Evolutionary conservation across 306 rosid species (phyloP).

Genomic region (Sphenostylis stenocarpa): DNA sequence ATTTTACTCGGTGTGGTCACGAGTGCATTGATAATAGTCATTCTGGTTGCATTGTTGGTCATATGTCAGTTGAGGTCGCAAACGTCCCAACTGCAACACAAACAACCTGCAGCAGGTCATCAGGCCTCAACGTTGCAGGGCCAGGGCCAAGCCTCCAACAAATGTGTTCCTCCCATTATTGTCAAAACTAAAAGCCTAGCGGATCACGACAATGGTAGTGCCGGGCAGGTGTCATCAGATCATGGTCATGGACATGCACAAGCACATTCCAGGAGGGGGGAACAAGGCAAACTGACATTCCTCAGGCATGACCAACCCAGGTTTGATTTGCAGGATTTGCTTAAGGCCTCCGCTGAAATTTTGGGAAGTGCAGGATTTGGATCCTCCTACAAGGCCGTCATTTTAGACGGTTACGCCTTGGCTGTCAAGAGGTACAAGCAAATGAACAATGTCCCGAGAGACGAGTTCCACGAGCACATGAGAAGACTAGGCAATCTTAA

Average conservation of each 20-base stretch:
- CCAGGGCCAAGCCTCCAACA: slow-evolving; percentile 20
- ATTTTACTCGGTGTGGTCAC: slow-evolving; percentile 35
- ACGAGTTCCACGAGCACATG: slow-evolving; percentile 87
- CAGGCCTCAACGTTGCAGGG: slow-evolving; percentile 2
- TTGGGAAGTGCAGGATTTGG: slow-evolving; percentile 89
- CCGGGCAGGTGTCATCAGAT: not conserved
- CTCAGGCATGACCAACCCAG: slow-evolving; percentile 49
- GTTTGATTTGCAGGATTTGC: slow-evolving; percentile 76
- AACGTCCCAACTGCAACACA: not conserved
- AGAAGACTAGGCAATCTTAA: slow-evolving; percentile 65
- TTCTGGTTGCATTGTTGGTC: slow-evolving; percentile 38
- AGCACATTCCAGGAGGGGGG: slow-evolving; percentile 44
- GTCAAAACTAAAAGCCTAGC: slow-evolving; percentile 38
- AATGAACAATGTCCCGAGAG: slow-evolving; percentile 75
- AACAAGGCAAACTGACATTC: slow-evolving; percentile 60
- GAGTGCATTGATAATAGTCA: slow-evolving; percentile 33
- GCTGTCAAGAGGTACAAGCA: slow-evolving; percentile 91
- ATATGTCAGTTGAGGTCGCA: slow-evolving; percentile 34
- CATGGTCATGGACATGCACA: not conserved
- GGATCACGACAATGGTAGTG: slow-evolving; percentile 26
- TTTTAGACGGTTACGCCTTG: slow-evolving; percentile 49
- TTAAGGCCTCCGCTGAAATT: slow-evolving; percentile 80
- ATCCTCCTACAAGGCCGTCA: slow-evolving; percentile 78
- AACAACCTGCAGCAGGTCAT: not conserved
- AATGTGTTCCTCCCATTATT: slow-evolving; percentile 1